A percentile compares a stretch with the other conserved stretches of the same genome.
phyloP scores from a whole-genome alignment of 768 basidiomycete species.

The Pulveroboletus sp. region DNA sequence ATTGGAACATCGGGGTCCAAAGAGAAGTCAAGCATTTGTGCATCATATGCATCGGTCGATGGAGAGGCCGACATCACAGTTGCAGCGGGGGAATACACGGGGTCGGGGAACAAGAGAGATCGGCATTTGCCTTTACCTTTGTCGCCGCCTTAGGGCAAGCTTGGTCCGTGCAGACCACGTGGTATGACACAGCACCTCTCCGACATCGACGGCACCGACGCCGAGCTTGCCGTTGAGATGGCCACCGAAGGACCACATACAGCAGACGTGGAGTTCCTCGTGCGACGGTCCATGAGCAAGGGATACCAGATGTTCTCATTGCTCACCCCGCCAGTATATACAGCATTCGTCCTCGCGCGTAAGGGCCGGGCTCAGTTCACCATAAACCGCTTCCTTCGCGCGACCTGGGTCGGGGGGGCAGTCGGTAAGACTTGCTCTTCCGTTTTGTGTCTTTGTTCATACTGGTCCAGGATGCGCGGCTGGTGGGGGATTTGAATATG shows the following conservation, averaged over 20 bases:
- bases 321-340: slow-evolving; percentile 57
- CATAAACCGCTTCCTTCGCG: slow-evolving; percentile 59
- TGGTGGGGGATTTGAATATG: slow-evolving; percentile 57
- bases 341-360: slow-evolving; percentile 46
- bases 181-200: slow-evolving; percentile 1
- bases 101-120: slow-evolving; percentile 10
- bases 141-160: slow-evolving; percentile 25
- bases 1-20: slow-evolving; percentile 57
- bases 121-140: slow-evolving; percentile 14
- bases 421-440: slow-evolving; percentile 33
- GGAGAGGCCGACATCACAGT: slow-evolving; percentile 26
- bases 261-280: slow-evolving; percentile 61
- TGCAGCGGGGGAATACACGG: slow-evolving; percentile 12
- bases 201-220: slow-evolving; percentile 5
- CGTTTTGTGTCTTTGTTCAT: background rate
- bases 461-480: slow-evolving; percentile 31
- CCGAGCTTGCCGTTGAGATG: slow-evolving; percentile 13
- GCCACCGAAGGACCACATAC: slow-evolving; percentile 27
- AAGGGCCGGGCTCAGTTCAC: slow-evolving; percentile 53
- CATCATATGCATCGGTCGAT: slow-evolving; percentile 49
- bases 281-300: slow-evolving; percentile 58
- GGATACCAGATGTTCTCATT: slow-evolving; percentile 68
- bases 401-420: slow-evolving; percentile 68
- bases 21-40: slow-evolving; percentile 60
- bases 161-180: slow-evolving; percentile 31